Conservation (phyloP, 1,139 yeast genomes). For the Pichia sp. region DNA sequence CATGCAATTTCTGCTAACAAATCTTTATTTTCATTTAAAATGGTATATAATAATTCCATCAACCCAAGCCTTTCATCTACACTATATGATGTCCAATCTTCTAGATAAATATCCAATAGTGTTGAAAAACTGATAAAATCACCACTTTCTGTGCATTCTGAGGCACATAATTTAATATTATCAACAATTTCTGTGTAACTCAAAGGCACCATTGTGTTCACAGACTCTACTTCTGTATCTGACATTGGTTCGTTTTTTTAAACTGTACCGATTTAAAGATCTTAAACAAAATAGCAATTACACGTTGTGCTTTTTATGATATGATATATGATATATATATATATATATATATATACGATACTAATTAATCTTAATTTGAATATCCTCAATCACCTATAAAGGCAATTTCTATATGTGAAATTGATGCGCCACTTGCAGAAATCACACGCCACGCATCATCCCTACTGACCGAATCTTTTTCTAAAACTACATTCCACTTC, state of each 20-base stretch:
- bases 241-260: conserved; percentile 13
- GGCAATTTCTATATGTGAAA: no score
- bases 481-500: no score
- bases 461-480: no score
- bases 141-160: conserved; percentile 32
- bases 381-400: no score
- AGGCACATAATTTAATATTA: conserved; percentile 22
- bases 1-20: conserved; percentile 70
- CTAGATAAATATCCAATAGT: conserved; percentile 55
- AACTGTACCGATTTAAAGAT: no score
- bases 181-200: conserved; percentile 16
- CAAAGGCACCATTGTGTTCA: conserved; percentile 17
- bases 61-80: conserved; percentile 43
- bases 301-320: no score
- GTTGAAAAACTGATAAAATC: conserved; percentile 74
- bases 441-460: no score
- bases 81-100: conserved; percentile 41
- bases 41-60: conserved; percentile 36
- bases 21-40: conserved; percentile 40
- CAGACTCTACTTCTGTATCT: conserved; percentile 23
- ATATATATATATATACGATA: no score
- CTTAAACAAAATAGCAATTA: no score
- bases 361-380: no score
- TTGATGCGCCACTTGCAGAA: no score
- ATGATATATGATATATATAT: no score